Conservation (phyloP, 441 rosid genomes). For the Eugenia klotzschiana region DNA sequence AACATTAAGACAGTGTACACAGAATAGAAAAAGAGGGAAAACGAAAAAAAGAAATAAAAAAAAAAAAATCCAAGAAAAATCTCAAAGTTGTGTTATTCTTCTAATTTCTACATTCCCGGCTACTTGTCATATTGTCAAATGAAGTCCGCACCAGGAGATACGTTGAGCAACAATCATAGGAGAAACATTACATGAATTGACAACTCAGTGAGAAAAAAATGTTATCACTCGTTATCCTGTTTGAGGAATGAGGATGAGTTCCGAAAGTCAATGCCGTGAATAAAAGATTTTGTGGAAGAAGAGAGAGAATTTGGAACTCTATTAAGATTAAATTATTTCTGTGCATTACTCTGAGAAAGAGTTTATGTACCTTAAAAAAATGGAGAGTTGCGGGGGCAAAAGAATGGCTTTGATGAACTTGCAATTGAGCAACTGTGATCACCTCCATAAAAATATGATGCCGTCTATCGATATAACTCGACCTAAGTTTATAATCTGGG, state of each 20-base stretch:
- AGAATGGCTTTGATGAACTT: neutral
- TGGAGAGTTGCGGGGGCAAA: neutral
- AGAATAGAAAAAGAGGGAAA: neutral
- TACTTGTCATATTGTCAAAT: neutral
- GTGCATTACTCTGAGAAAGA: neutral
- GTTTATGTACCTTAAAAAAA: neutral
- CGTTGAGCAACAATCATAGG: neutral
- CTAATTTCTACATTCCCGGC: too few relatives aligned
- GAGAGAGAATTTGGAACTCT: neutral
- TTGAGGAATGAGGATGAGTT: neutral
- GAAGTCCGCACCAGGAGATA: neutral
- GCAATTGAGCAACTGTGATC: neutral
- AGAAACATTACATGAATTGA: neutral
- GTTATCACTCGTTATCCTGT: neutral
- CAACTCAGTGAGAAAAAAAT: neutral
- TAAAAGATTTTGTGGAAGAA: neutral
- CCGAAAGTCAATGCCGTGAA: neutral
- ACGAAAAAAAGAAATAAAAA: too few relatives aligned
- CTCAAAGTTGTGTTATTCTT: neutral
- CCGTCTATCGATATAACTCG: neutral
- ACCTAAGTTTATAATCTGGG: neutral
- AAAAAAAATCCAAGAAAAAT: neutral
- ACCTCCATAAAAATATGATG: neutral
- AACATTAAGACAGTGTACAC: neutral
- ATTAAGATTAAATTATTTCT: neutral